These are phyloP conservation scores for Ensete glaucum DNA, from an alignment of 176 grass and related monocot species.

Conservation along the genomic window DNA sequence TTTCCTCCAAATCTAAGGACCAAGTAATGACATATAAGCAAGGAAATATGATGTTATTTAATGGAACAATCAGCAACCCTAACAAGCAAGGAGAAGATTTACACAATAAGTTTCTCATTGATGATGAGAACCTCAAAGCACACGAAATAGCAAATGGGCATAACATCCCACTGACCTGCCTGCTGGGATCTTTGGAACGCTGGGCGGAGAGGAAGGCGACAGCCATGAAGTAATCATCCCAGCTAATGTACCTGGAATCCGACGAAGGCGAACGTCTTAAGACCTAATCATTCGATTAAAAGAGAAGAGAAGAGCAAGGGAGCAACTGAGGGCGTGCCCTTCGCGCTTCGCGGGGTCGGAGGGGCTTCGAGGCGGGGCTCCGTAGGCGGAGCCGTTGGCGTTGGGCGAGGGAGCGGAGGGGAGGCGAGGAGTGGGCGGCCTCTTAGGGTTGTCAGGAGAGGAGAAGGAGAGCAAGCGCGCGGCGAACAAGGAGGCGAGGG, in stretches of 20 bases:
- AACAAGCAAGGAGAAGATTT: too few relatives aligned
- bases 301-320: background rate
- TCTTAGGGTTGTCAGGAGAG: background rate
- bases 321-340: slow-evolving; percentile 28
- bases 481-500: slow-evolving; percentile 34
- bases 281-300: slow-evolving; percentile 1
- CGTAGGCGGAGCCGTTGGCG: slow-evolving; percentile 29
- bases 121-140: too few relatives aligned
- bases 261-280: background rate
- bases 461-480: slow-evolving; percentile 32
- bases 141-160: too few relatives aligned
- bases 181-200: slow-evolving; percentile 87
- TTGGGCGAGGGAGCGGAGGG: background rate
- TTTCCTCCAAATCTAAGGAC: too few relatives aligned
- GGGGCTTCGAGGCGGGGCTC: slow-evolving; percentile 31
- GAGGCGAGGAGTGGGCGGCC: background rate
- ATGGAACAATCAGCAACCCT: too few relatives aligned
- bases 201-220: slow-evolving; percentile 94
- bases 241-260: slow-evolving; percentile 64
- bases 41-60: too few relatives aligned
- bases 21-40: too few relatives aligned
- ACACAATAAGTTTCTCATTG: too few relatives aligned
- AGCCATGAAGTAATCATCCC: slow-evolving; percentile 99
- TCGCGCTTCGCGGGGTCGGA: slow-evolving; percentile 65
- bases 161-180: slow-evolving; percentile 45